Evolutionary conservation across 352 stramenopile species (phyloP).

Genomic region (Phytophthora pini): DNA sequence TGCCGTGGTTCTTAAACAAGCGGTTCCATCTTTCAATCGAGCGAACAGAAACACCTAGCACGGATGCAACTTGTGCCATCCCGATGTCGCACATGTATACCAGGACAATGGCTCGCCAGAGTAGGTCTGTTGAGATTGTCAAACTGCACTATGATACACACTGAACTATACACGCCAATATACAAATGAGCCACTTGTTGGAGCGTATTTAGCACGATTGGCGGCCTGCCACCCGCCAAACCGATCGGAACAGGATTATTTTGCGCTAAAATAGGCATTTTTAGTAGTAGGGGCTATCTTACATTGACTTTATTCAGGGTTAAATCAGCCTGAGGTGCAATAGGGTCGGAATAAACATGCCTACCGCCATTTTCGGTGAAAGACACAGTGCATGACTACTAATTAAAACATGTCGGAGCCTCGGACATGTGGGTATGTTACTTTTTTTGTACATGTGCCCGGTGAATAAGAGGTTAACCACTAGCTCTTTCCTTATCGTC

Average conservation of each 20-base stretch:
- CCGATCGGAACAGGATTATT: background rate
- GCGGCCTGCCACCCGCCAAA: background rate
- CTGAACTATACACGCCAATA: background rate
- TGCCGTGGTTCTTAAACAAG: background rate
- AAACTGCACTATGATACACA: background rate
- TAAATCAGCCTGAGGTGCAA: background rate
- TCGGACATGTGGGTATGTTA: too few species aligned
- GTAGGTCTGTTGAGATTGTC: conserved; percentile 2
- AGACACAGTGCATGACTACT: background rate
- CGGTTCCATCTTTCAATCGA: conserved; percentile 6
- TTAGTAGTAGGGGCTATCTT: background rate
- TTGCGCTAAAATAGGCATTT: background rate
- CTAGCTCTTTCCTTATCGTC: too few species aligned
- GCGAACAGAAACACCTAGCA: conserved; percentile 1
- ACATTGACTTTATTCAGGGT: background rate
- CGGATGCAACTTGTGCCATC: background rate
- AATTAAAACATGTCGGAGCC: too few species aligned
- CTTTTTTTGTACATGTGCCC: too few species aligned
- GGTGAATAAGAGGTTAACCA: too few species aligned
- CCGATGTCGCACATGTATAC: conserved; percentile 5
- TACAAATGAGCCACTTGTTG: background rate
- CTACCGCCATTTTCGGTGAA: background rate
- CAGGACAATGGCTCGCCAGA: background rate
- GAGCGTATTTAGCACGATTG: background rate
- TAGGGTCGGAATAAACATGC: background rate